Evolutionary conservation across 1,139 yeast species (phyloP), one percentile per base, ranked within the genome.

Genomic region (Blastobotrys proliferans): DNA sequence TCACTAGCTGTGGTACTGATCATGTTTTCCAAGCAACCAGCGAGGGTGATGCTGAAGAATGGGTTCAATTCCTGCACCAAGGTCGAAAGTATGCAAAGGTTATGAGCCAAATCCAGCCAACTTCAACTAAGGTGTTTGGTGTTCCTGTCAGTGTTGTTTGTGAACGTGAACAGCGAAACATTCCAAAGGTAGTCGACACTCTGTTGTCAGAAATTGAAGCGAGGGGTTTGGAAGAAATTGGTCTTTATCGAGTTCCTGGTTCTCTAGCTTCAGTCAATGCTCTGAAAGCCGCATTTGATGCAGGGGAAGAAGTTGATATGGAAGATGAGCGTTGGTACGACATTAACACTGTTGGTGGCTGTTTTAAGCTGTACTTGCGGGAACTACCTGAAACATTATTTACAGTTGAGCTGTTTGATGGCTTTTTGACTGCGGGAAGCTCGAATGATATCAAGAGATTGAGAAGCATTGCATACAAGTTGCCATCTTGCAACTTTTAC

Each of bases 241-340:
- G 98, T 18, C 70, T 92, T 17, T 92, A 92, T 62, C 79, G 98
- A 62, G 85, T 90, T 49, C 86, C 95, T 47, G 94, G 97, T 0
- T 86, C 97, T 0, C 68, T 87, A 35, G 84, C 86, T 37, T 86
- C 87, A 43, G 79, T 92, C 49, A 78, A 75, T 48, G 74, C 78
- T 20, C 71, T 88, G 49, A 86, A 82, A 60, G 68, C 72, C 9
- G 80, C 80, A 30, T 85, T 92, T 60, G 96, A 92, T 62, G 76
- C 74, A 48, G 76, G 77, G 22, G 86, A 86, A 14, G 76, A 74
- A 8, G 80, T 86, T 50, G 72, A 78, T 27, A 74, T 83, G 61
- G 79, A 77, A 43, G 83, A 80, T 54, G 78, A 77, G 44, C 73
- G 84, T 38, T 76, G 85, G 67, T 80, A 80, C 57, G 97, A 88